Evolutionary conservation across 2,329 filamentous ascomycete species (phyloP), one percentile per base, ranked within the genome.

Genomic region (Penicillium sp.): DNA sequence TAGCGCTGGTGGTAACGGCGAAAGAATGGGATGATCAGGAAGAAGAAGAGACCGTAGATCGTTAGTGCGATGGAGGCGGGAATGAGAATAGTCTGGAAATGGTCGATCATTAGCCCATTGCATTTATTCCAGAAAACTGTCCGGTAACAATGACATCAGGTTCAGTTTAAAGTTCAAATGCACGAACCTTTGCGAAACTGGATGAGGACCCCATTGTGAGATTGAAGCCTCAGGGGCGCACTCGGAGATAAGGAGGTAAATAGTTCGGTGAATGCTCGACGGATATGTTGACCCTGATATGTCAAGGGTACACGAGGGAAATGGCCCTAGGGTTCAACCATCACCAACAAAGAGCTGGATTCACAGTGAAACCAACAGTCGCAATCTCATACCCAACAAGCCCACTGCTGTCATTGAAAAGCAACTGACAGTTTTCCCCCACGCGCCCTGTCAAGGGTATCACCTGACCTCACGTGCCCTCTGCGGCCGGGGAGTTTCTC

Each of bases 31-130:
- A 85, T 57, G 44, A 85, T 54, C 51, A 80, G 65, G 60, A 79
- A 84, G 39, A 77, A 80, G 39, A 80, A 65, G 41, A 79, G 40
- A 51, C 87, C 62, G 63, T 85, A 89, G 49, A 86, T 67, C 44
- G 76, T 63, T 32, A 87, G 72, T 30, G 84, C 84, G 56, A 87
- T 80, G 56, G 81, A 54, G 36, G 82, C 82, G 22, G 84, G 84
- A 47, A 85, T 67, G 52, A 86, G 61, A 45, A 88, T 66, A 4
- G 80, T 84, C 84, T 88, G 34, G 14, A 12, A 6, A 15, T 15
- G 29, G n/a, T 2, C 17, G n/a, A 14, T 18, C 13, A 31, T 47
- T 25, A 40, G 26, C 44, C 33, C 12, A 22, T 39, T 35, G 20
- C 18, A 6, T 13, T 27, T n/a, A 13, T n/a, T 6, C 11, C 5